Percentiles rank a stretch among this genome's conserved stretches.
phyloP scores from a whole-genome alignment of 352 stramenopile genomes.

The Pythium utonaiense region DNA sequence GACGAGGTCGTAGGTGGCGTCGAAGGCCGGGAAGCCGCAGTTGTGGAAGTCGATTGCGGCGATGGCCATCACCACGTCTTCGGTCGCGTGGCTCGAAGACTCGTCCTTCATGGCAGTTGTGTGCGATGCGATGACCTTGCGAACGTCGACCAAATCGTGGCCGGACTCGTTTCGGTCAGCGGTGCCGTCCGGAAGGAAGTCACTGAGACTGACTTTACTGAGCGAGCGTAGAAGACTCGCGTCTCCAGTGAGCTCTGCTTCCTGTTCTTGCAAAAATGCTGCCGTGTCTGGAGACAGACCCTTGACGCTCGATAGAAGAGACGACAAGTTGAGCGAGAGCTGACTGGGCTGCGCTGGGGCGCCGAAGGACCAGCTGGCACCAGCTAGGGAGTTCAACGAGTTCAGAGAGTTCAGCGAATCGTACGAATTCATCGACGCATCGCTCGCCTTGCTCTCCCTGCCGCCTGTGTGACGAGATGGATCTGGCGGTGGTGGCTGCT shows the following conservation, averaged over 20 bases:
- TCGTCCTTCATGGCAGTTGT: slow-evolving; percentile 37
- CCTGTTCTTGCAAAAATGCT: slow-evolving; percentile 55
- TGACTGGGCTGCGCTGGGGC: slow-evolving; percentile 12
- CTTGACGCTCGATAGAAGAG: slow-evolving; percentile 50
- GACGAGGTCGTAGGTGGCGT: slow-evolving; percentile 35
- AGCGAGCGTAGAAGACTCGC: slow-evolving; percentile 53
- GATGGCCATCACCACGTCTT: slow-evolving; percentile 34
- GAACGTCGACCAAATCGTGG: background rate
- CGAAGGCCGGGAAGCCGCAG: slow-evolving; percentile 62
- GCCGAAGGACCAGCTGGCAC: slow-evolving; percentile 13
- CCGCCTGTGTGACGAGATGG: background rate
- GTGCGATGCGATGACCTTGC: slow-evolving; percentile 9
- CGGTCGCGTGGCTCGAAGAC: slow-evolving; percentile 22
- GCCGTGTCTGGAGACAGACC: slow-evolving; percentile 39
- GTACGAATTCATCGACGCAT: slow-evolving; percentile 24
- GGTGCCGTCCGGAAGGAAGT: slow-evolving; percentile 27
- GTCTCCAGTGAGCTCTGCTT: slow-evolving; percentile 51
- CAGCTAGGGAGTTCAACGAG: slow-evolving; percentile 9
- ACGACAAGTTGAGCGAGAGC: slow-evolving; percentile 43
- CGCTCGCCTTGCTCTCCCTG: slow-evolving; percentile 21
- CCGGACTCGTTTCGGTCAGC: background rate
- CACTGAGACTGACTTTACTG: slow-evolving; percentile 52
- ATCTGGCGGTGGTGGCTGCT: slow-evolving; percentile 5
- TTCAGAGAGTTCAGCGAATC: slow-evolving; percentile 11
- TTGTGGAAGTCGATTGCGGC: slow-evolving; percentile 50